Evolutionary conservation across 352 stramenopile genomes (phyloP).

Genomic region (Pythium chondricola): DNA sequence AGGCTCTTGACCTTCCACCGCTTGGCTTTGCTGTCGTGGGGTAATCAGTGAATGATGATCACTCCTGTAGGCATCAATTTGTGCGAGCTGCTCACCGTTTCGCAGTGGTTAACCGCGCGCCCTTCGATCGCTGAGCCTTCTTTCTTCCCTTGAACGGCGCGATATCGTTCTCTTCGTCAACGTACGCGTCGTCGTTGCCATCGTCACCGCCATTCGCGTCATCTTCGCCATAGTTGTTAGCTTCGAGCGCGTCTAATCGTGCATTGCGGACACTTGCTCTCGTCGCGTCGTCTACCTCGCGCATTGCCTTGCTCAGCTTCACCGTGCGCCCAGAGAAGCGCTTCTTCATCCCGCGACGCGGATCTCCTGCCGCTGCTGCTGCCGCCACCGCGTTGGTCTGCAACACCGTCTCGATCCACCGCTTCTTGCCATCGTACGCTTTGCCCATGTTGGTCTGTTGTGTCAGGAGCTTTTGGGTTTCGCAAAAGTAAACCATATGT

Average conservation of each 20-base stretch:
- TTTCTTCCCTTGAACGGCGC: conserved; percentile 32
- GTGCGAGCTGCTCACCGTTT: conserved; percentile 7
- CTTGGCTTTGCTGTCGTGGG: conserved; percentile 9
- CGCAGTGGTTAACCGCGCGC: not conserved
- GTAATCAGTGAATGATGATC: too few relatives aligned
- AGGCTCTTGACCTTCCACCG: conserved; percentile 86
- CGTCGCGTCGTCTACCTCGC: conserved; percentile 78
- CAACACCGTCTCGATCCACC: conserved; percentile 79
- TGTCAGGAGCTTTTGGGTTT: too few relatives aligned
- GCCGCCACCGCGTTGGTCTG: conserved; percentile 26
- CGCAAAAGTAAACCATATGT: conserved; percentile 4
- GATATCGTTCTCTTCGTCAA: conserved; percentile 49
- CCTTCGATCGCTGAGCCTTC: conserved; percentile 21
- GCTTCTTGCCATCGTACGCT: conserved; percentile 76
- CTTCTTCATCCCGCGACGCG: conserved; percentile 30
- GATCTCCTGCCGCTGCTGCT: not conserved
- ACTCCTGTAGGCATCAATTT: conserved; percentile 1
- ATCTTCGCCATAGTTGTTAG: conserved; percentile 83
- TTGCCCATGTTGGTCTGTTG: conserved; percentile 78
- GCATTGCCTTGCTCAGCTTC: conserved; percentile 80
- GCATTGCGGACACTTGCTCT: conserved; percentile 76
- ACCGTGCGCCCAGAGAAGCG: conserved; percentile 62
- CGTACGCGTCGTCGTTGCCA: conserved; percentile 55
- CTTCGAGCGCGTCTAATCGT: conserved; percentile 82
- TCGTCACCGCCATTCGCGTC: conserved; percentile 36